Conservation (phyloP, 257 asterid species). For the Eustoma russellianum region DNA sequence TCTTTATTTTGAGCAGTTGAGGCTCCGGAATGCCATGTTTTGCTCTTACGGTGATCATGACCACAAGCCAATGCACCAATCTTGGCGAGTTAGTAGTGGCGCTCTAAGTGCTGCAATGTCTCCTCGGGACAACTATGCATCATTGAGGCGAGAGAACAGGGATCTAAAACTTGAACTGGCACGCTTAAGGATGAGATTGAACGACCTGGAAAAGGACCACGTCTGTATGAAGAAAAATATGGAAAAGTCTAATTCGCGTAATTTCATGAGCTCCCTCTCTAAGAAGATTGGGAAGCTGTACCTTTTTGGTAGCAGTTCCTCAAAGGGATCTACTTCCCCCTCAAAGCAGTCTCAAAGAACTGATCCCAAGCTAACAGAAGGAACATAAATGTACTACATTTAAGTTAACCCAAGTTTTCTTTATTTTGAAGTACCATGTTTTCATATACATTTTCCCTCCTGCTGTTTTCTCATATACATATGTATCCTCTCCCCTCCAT, state of each 20-base stretch:
- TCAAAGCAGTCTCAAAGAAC: constrained; percentile 67
- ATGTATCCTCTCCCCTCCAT: no score
- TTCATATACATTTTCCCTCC: no score
- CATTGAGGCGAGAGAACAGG: constrained; percentile 78
- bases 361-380: constrained; percentile 61
- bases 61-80: constrained; percentile 71
- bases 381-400: constrained; percentile 25
- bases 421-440: no score
- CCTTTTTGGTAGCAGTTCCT: constrained; percentile 54
- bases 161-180: constrained; percentile 90
- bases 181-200: constrained; percentile 79
- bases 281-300: constrained; percentile 65
- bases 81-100: constrained; percentile 85
- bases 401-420: constrained; percentile 23
- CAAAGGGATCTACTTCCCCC: constrained; percentile 72
- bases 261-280: constrained; percentile 66
- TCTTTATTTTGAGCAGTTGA: constrained; percentile 78
- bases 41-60: constrained; percentile 36
- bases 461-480: no score
- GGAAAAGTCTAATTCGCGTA: constrained; percentile 62
- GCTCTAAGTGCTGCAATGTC: constrained; percentile 91
- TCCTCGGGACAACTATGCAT: constrained; percentile 88
- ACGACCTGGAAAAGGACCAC: constrained; percentile 90
- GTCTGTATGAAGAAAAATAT: constrained; percentile 88
- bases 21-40: constrained; percentile 61